Percentiles rank a stretch among this genome's conserved stretches.
phyloP scores from a whole-genome alignment of 768 basidiomycete genomes.

The Bullera alba region DNA sequence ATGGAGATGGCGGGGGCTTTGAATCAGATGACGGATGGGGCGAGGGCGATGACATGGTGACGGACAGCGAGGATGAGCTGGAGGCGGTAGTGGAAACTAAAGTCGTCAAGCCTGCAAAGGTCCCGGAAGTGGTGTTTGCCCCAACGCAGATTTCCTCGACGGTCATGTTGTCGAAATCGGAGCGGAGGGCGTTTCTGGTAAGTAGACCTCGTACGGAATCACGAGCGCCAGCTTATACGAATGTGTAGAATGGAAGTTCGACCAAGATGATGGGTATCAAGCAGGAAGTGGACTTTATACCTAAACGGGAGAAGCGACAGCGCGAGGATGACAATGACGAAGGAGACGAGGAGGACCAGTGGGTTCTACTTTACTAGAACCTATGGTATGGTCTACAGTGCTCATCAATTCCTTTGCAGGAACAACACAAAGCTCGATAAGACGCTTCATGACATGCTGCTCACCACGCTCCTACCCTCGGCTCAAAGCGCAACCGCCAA shows the following conservation, averaged over 20 bases:
- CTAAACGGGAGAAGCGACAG: conserved; percentile 8
- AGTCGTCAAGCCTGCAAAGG: not conserved
- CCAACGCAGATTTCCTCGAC: conserved; percentile 1
- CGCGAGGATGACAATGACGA: conserved; percentile 20
- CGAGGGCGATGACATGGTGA: conserved; percentile 25
- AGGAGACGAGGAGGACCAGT: conserved; percentile 36
- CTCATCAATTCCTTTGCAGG: conserved; percentile 11
- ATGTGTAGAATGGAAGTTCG: conserved; percentile 33
- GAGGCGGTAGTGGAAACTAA: not conserved
- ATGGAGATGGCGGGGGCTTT: conserved; percentile 12
- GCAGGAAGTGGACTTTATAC: conserved; percentile 6
- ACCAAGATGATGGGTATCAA: conserved; percentile 42
- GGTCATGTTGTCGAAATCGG: conserved; percentile 28
- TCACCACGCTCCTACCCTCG: conserved; percentile 37
- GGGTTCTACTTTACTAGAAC: conserved; percentile 1
- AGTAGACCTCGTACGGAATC: conserved; percentile 5
- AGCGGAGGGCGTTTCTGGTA: conserved; percentile 45
- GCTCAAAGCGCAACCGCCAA: conserved; percentile 13
- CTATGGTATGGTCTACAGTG: not conserved
- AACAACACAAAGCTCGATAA: conserved; percentile 44
- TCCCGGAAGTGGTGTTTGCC: conserved; percentile 42
- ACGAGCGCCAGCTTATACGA: conserved; percentile 7
- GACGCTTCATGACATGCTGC: conserved; percentile 41
- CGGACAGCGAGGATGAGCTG: conserved; percentile 25
- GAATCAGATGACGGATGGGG: conserved; percentile 36